Conservation (phyloP, 164 flowering plant genomes). For the Macadamia integrifolia region DNA sequence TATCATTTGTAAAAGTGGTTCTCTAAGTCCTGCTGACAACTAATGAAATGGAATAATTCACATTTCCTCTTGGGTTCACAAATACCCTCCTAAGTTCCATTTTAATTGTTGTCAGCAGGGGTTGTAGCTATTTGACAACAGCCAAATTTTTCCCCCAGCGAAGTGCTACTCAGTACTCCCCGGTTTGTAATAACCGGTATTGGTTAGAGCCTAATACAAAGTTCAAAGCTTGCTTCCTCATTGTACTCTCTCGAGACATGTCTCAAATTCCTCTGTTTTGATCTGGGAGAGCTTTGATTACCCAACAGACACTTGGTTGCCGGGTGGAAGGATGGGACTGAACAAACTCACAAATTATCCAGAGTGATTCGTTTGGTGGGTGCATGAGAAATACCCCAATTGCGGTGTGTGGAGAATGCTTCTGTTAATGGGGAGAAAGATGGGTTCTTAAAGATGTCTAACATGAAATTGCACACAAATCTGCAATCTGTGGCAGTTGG, state of each 20-base stretch:
- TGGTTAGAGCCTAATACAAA: too few species aligned
- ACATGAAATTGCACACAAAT: conserved; percentile 5
- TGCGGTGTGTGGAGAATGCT: conserved; percentile 15
- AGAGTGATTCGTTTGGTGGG: conserved; percentile 15
- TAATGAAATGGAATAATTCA: too few species aligned
- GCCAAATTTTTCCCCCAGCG: too few species aligned
- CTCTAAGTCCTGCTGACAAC: too few species aligned
- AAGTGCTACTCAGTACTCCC: too few species aligned
- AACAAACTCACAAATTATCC: neutral
- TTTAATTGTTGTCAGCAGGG: too few species aligned
- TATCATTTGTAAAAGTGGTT: too few species aligned
- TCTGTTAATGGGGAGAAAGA: conserved; percentile 1
- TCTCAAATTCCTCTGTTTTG: neutral
- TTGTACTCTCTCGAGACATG: conserved; percentile 7
- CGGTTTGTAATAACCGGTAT: too few species aligned
- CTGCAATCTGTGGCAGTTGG: neutral
- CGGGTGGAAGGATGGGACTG: conserved; percentile 1
- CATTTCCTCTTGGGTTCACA: too few species aligned
- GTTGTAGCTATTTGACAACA: too few species aligned
- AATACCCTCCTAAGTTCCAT: too few species aligned
- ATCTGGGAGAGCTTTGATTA: conserved; percentile 16
- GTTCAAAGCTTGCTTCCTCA: too few species aligned
- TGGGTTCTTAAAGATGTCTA: conserved; percentile 4
- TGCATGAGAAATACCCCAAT: conserved; percentile 18
- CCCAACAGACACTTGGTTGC: conserved; percentile 3